Base-by-base conservation (phyloP, 2,329 filamentous ascomycete genomes). In the Penicillium sp. region DNA sequence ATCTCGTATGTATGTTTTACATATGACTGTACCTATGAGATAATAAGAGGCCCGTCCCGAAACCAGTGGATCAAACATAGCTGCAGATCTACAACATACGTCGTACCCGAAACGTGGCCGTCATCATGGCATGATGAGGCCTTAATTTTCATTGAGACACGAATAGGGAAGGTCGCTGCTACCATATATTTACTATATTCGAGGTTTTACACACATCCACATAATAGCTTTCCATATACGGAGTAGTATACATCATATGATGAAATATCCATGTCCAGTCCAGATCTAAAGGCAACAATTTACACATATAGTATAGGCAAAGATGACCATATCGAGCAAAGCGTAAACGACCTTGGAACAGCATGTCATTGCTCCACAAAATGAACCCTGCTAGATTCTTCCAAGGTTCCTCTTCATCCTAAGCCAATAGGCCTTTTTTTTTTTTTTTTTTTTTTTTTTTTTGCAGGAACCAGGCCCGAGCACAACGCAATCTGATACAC, bases 21-120 rank as follows among this genome's bases (percentile, higher is more conserved):
- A 31, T 43, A 48, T 52, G 52, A 56, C 50, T 54, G 48, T 52
- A 51, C 17, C 37, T 17, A 52, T 52, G 50, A 52, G 48, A 52
- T 58, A 54, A 56, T 48, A 35, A 24, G 38, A 58, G 56, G 51
- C 51, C 57, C 56, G 51, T 54, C 49, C 53, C 56, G 54, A 57
- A 48, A 22, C 15, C 21, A 22, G 48, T 54, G 54, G 54, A 56
- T 46, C 43, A 31, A 31, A 42, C 15, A 29, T 29, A 31, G 38
- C 5, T 35, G 45, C 33, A 42, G 54, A 56, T 56, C 49, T 48
- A 43, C 45, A 24, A 22, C 21, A 22, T 22, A 22, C 22, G 12
- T 35, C 22, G 32, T 29, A 31, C 15, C 37, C 32, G 42, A 49
- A 48, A 54, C 41, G 24, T 48, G 47, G 32, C 29, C 47, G 28